phyloP scores from a whole-genome alignment of 169 alveolate species.

The Babesia bovis region DNA sequence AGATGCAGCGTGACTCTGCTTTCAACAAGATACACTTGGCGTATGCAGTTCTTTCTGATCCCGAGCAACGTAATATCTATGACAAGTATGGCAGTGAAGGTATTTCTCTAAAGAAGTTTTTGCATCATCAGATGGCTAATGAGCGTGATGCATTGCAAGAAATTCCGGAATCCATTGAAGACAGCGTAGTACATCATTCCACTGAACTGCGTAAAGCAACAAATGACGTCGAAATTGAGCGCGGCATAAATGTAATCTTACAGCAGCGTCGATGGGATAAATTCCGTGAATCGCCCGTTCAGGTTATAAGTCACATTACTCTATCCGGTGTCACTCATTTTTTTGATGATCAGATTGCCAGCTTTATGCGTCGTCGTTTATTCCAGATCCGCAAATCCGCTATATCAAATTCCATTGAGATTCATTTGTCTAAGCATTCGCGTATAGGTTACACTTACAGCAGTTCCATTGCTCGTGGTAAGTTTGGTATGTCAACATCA shows the following conservation, averaged over 20 bases:
- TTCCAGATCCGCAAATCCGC: conserved; percentile 11
- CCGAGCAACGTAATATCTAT: conserved; percentile 36
- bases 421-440: conserved; percentile 14
- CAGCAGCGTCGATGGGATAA: conserved; percentile 34
- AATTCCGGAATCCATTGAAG: conserved; percentile 26
- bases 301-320: conserved; percentile 42
- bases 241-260: conserved; percentile 34
- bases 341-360: conserved; percentile 35
- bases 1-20: conserved; percentile 40
- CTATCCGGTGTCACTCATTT: conserved; percentile 49
- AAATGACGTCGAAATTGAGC: conserved; percentile 27
- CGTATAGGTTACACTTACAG: conserved; percentile 32
- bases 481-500: conserved; percentile 41
- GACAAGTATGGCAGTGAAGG: conserved; percentile 67
- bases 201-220: not conserved
- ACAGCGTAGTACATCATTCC: not conserved
- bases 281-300: conserved; percentile 48
- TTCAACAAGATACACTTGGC: conserved; percentile 66
- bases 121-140: conserved; percentile 17
- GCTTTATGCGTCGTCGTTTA: conserved; percentile 7
- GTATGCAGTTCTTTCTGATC: conserved; percentile 66
- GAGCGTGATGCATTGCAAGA: conserved; percentile 16
- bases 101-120: conserved; percentile 21
- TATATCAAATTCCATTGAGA: conserved; percentile 38
- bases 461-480: conserved; percentile 27